phyloP scores from a whole-genome alignment of 2,329 filamentous ascomycete genomes.

The Monosporascus sp. region DNA sequence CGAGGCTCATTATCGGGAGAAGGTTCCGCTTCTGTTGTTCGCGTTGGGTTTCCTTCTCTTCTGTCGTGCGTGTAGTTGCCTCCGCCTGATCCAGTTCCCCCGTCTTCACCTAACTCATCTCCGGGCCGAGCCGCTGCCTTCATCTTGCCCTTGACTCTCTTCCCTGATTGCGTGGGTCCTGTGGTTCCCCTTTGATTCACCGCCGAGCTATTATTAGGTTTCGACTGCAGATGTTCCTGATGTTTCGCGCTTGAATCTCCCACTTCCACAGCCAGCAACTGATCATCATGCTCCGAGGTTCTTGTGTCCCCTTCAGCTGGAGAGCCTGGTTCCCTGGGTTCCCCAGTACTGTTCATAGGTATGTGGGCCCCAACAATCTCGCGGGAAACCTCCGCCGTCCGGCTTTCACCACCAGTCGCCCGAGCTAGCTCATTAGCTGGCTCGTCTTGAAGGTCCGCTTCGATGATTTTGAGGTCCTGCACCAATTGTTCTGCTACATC shows the following conservation, averaged over 20 bases:
- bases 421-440: conserved; percentile 14
- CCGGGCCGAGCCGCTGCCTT: neutral
- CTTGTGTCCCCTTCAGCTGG: conserved; percentile 8
- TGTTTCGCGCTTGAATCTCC: conserved; percentile 1
- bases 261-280: conserved; percentile 3
- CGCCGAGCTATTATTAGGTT: neutral
- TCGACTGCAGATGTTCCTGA: conserved; percentile 2
- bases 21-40: conserved; percentile 15
- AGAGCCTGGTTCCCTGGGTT: conserved; percentile 7
- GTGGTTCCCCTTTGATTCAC: conserved; percentile 4
- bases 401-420: conserved; percentile 16
- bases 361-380: conserved; percentile 7
- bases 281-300: conserved; percentile 3
- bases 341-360: conserved; percentile 4
- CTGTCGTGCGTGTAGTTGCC: conserved; percentile 15
- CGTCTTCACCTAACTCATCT: conserved; percentile 3
- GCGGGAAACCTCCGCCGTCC: conserved; percentile 10
- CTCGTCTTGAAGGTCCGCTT: conserved; percentile 11
- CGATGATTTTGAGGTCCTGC: conserved; percentile 18
- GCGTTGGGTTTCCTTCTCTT: conserved; percentile 12
- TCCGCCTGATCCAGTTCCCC: conserved; percentile 5
- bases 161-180: conserved; percentile 1
- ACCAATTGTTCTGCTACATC: conserved; percentile 11
- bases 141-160: neutral
- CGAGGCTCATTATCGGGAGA: conserved; percentile 7